A percentile compares a stretch with the other conserved stretches of the same genome.
Evolutionary conservation across 441 rosid species (phyloP).

Genomic region (Gossypium laxum): DNA sequence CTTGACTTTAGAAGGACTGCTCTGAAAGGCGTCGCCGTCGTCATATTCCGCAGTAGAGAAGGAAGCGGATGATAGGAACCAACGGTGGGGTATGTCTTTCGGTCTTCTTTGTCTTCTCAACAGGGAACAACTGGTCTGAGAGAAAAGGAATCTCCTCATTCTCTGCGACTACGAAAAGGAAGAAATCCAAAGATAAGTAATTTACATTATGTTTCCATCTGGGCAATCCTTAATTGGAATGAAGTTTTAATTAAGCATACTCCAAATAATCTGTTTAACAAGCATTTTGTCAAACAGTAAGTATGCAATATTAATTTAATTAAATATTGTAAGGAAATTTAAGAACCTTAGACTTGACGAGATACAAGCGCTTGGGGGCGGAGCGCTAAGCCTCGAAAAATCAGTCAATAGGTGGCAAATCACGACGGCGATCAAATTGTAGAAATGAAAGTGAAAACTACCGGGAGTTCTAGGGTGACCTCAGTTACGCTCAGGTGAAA

Average conservation of each 20-base stretch:
- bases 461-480: too few relatives aligned
- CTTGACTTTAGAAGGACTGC: slow-evolving; percentile 43
- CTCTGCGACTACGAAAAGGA: neutral
- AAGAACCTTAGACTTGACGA: neutral
- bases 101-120: slow-evolving; percentile 10
- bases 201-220: neutral
- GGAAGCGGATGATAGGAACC: slow-evolving; percentile 16
- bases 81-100: neutral
- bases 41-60: slow-evolving; percentile 33
- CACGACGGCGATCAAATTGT: neutral
- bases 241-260: neutral
- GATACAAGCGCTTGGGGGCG: neutral
- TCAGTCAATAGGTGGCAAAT: neutral
- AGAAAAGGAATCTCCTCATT: slow-evolving; percentile 25
- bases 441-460: neutral
- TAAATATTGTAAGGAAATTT: neutral
- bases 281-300: neutral
- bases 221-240: neutral
- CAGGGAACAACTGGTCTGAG: slow-evolving; percentile 17
- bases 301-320: neutral
- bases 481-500: too few relatives aligned
- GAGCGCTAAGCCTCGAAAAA: neutral
- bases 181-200: neutral
- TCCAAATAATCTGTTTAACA: neutral
- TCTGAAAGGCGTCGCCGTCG: slow-evolving; percentile 29